Percentiles rank a stretch among this genome's conserved stretches.
Evolutionary conservation across 106 monocot species (phyloP).

Genomic region (Narthecium ossifragum): DNA sequence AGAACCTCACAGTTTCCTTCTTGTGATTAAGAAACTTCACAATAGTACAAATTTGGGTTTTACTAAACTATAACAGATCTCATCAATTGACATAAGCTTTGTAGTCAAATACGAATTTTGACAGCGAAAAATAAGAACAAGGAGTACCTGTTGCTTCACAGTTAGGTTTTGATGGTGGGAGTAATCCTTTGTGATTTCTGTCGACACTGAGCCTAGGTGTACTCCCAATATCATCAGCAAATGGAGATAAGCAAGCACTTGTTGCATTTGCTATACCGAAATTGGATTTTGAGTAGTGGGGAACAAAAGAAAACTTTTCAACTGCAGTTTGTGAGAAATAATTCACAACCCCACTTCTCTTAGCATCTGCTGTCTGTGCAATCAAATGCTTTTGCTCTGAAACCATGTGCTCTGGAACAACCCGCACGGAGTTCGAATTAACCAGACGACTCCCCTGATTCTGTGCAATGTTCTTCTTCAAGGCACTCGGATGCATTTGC

Average conservation of each 20-base stretch:
- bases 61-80: no score
- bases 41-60: no score
- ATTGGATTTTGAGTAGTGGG: slow-evolving; percentile 10
- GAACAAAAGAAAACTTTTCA: slow-evolving; percentile 47
- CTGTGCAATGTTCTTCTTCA: slow-evolving; percentile 33
- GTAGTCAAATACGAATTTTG: no score
- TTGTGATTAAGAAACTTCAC: no score
- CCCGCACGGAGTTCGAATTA: slow-evolving; percentile 18
- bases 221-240: slow-evolving; percentile 4
- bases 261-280: slow-evolving; percentile 12
- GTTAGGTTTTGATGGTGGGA: slow-evolving; percentile 3
- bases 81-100: no score
- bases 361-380: slow-evolving; percentile 2
- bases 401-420: slow-evolving; percentile 29
- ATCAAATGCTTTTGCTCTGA: slow-evolving; percentile 15
- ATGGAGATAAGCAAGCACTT: slow-evolving; percentile 12
- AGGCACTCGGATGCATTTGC: slow-evolving; percentile 33
- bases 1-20: no score
- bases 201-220: slow-evolving; percentile 3
- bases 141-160: slow-evolving; percentile 28
- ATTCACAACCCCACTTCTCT: background rate
- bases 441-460: slow-evolving; percentile 18
- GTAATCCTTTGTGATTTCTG: slow-evolving; percentile 10
- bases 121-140: background rate
- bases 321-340: slow-evolving; percentile 15